These are phyloP conservation scores for Euphorbia celastroides DNA, from an alignment of 441 rosid species.

Conservation along the genomic window DNA sequence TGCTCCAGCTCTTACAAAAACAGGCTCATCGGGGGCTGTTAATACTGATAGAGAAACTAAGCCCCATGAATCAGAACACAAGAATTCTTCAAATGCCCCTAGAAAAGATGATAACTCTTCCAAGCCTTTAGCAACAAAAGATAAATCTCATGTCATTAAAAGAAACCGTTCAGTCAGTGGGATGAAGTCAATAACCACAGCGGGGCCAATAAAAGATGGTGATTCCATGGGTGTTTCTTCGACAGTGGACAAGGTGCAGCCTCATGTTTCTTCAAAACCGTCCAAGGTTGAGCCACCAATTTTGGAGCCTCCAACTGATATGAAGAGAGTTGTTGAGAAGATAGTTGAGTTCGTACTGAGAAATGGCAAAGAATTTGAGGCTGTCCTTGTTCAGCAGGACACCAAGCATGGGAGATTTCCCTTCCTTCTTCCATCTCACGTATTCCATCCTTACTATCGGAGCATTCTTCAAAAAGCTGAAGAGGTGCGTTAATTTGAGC, in stretches of 20 bases:
- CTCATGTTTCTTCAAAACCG: constrained; percentile 25
- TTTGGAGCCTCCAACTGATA: constrained; percentile 80
- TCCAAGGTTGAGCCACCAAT: constrained; percentile 44
- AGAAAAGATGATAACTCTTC: constrained; percentile 32
- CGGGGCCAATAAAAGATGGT: constrained; percentile 37
- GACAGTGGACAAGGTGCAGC: constrained; percentile 31
- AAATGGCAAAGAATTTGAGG: constrained; percentile 83
- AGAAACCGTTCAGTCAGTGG: constrained; percentile 40
- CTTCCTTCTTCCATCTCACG: constrained; percentile 64
- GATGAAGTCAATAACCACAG: constrained; percentile 38
- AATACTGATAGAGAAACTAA: constrained; percentile 24
- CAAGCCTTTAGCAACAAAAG: constrained; percentile 40
- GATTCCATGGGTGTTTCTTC: constrained; percentile 25
- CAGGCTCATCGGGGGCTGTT: constrained; percentile 23
- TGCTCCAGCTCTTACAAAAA: constrained; percentile 25
- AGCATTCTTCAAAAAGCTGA: constrained; percentile 62
- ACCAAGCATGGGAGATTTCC: constrained; percentile 76
- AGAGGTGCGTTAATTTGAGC: constrained; percentile 39
- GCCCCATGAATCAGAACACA: constrained; percentile 36
- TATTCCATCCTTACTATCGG: constrained; percentile 64
- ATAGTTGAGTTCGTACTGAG: constrained; percentile 83
- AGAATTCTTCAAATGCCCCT: constrained; percentile 21
- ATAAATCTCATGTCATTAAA: constrained; percentile 40
- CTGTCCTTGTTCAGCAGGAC: constrained; percentile 80
- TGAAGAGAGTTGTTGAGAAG: constrained; percentile 80